Evolutionary conservation across 164 flowering plant species (phyloP).

Genomic region (Chloranthus sessilifolius): DNA sequence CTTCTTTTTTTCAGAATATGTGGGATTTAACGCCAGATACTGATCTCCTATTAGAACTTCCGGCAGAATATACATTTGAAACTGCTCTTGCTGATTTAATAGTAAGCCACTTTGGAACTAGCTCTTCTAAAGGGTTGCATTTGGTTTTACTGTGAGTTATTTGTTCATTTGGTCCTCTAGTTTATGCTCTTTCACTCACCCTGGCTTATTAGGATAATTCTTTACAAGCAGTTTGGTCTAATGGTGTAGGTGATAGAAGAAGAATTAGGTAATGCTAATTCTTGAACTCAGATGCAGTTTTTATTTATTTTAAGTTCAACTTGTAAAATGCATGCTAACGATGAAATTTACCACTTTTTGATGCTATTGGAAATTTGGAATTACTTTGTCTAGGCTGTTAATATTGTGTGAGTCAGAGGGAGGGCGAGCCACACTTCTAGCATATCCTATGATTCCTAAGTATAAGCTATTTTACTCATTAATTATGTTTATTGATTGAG

Average conservation of each 20-base stretch:
- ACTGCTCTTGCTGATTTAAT: slow-evolving; percentile 85
- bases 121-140: slow-evolving; percentile 2
- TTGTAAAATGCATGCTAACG: not conserved
- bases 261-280: slow-evolving; percentile 40
- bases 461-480: no score
- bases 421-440: no score
- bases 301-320: not conserved
- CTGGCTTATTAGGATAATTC: slow-evolving; percentile 63
- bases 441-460: no score
- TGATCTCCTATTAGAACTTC: slow-evolving; percentile 50
- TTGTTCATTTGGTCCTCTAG: slow-evolving; percentile 1
- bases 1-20: slow-evolving; percentile 49
- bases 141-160: not conserved
- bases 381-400: no score
- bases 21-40: slow-evolving; percentile 80
- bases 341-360: no score
- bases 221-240: slow-evolving; percentile 81
- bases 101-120: slow-evolving; percentile 30
- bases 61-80: slow-evolving; percentile 63
- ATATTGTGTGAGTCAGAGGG: no score
- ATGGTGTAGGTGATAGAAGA: slow-evolving; percentile 30
- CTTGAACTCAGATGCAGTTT: not conserved
- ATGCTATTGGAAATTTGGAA: no score
- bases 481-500: no score
- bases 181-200: not conserved